phyloP scores from a whole-genome alignment of 139 green algal genomes.

The Bryopsis sp. region DNA sequence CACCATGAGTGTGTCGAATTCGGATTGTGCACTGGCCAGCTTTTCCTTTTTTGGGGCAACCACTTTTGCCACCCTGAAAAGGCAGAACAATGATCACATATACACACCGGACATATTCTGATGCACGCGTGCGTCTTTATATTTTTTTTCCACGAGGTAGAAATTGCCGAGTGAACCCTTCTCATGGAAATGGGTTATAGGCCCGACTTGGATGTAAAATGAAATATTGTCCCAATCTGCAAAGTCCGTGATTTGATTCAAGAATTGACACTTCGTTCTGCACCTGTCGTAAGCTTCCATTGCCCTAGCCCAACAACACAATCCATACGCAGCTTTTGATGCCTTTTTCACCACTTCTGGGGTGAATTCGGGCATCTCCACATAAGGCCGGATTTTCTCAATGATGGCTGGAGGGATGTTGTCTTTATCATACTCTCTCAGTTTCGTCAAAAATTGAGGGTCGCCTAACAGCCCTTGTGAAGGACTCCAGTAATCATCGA shows the following conservation, averaged over 20 bases:
- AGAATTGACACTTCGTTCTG: too few species aligned
- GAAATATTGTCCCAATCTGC: too few species aligned
- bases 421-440: conserved; percentile 68
- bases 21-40: conserved; percentile 42
- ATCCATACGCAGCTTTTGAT: conserved; percentile 52
- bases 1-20: conserved; percentile 62
- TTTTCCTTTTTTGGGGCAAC: conserved; percentile 61
- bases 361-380: conserved; percentile 47
- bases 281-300: conserved; percentile 75
- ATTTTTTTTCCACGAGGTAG: too few species aligned
- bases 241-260: too few species aligned
- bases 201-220: too few species aligned
- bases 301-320: conserved; percentile 66
- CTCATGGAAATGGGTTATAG: too few species aligned
- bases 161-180: too few species aligned
- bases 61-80: conserved; percentile 33
- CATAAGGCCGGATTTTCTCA: conserved; percentile 38
- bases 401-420: conserved; percentile 55
- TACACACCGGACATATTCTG: too few species aligned
- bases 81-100: too few species aligned
- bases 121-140: too few species aligned
- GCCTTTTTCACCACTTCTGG: conserved; percentile 55
- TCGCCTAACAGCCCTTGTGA: conserved; percentile 55
- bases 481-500: conserved; percentile 75
- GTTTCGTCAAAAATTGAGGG: conserved; percentile 50